Evolutionary conservation across 148 eudicot genomes (phyloP).

Genomic region (Arctostaphylos glauca): DNA sequence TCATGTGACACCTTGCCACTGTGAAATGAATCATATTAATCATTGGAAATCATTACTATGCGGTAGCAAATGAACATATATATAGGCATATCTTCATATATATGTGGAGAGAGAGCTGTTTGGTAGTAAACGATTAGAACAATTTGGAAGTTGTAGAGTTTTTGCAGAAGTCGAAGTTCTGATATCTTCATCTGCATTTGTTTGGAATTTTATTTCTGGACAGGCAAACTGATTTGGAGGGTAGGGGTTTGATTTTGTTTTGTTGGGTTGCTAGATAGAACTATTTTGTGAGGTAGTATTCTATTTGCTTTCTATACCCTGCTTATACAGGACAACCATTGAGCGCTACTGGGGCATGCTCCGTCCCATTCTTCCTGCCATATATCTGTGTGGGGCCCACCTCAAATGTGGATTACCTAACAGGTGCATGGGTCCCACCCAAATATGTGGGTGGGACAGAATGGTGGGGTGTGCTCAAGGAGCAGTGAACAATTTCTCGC

Average conservation of each 20-base stretch:
- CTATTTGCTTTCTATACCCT: background rate
- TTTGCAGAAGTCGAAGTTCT: background rate
- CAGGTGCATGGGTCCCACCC: background rate
- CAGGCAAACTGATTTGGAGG: background rate
- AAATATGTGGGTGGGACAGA: background rate
- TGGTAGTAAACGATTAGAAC: too few species aligned
- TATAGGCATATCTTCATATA: too few species aligned
- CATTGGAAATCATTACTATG: too few species aligned
- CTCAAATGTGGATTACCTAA: background rate
- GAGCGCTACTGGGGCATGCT: background rate
- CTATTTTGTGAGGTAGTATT: background rate
- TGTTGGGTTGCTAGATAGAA: background rate
- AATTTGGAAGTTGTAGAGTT: too few species aligned
- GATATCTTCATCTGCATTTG: background rate
- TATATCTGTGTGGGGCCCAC: background rate
- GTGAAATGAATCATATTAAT: background rate
- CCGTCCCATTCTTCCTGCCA: background rate
- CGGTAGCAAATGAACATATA: too few species aligned
- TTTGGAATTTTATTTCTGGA: background rate
- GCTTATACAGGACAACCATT: background rate
- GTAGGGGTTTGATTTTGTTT: background rate
- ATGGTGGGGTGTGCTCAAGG: background rate
- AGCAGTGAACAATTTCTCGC: background rate
- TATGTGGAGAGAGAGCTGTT: too few species aligned
- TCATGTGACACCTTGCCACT: background rate